phyloP scores from a whole-genome alignment of 108 stramenopile genomes.

The Cyclostephanos invisitatus region DNA sequence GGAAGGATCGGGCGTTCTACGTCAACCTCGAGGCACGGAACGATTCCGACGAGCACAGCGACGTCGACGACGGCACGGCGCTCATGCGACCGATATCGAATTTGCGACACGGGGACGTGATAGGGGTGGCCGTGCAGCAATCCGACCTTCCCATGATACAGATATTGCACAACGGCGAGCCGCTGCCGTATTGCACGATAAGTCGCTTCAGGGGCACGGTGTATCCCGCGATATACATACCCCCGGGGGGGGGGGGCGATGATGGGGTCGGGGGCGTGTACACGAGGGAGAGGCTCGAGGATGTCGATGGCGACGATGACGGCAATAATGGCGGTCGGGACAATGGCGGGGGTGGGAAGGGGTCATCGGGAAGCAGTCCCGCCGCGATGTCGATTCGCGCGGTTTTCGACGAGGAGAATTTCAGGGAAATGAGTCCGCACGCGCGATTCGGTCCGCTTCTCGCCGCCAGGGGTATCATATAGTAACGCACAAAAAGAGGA shows the following conservation, averaged over 20 bases:
- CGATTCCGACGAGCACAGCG: slow-evolving; percentile 45
- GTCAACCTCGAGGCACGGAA: slow-evolving; percentile 56
- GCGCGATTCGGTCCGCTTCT: slow-evolving; percentile 81
- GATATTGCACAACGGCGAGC: slow-evolving; percentile 81
- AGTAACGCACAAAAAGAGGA: too few relatives aligned
- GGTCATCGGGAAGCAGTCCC: too few relatives aligned
- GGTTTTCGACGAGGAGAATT: slow-evolving; percentile 65
- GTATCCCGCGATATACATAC: slow-evolving; percentile 71
- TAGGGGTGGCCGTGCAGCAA: slow-evolving; percentile 85
- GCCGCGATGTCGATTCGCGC: slow-evolving; percentile 43
- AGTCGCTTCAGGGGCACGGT: slow-evolving; percentile 81
- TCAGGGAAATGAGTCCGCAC: slow-evolving; percentile 71
- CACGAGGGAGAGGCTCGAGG: slow-evolving; percentile 8
- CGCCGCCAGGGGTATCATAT: slow-evolving; percentile 80
- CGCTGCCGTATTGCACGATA: slow-evolving; percentile 66
- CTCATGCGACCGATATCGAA: slow-evolving; percentile 66
- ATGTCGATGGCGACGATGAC: slow-evolving; percentile 8
- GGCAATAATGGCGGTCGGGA: slow-evolving; percentile 7
- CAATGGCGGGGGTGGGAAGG: background rate
- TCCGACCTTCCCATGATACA: slow-evolving; percentile 87
- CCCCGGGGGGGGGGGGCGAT: slow-evolving; percentile 31
- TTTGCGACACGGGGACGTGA: slow-evolving; percentile 65
- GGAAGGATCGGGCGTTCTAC: slow-evolving; percentile 74
- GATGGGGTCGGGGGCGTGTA: slow-evolving; percentile 34
- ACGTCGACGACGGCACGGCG: slow-evolving; percentile 58